A percentile compares a stretch with the other conserved stretches of the same genome.
phyloP scores from a whole-genome alignment of 2,329 filamentous ascomycete genomes.

The Aspergillus pseudoterreus region DNA sequence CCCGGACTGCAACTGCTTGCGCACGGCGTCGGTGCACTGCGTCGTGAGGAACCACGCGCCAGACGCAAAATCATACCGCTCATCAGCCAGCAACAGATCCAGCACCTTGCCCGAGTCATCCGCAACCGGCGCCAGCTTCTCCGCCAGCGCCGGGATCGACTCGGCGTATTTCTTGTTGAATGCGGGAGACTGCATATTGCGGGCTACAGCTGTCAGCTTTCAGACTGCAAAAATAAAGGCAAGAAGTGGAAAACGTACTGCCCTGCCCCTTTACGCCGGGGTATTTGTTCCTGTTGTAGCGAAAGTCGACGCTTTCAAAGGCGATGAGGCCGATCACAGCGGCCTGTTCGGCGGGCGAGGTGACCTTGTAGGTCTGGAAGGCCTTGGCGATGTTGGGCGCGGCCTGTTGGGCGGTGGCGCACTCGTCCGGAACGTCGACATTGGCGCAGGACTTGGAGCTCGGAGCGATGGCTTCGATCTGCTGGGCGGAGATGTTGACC shows the following conservation, averaged over 20 bases:
- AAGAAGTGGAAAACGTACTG: constrained; percentile 9
- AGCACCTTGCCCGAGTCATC: constrained; percentile 45
- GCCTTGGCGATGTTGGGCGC: constrained; percentile 54
- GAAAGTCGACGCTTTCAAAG: constrained; percentile 67
- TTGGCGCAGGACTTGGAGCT: constrained; percentile 52
- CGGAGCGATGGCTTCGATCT: constrained; percentile 52
- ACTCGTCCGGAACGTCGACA: constrained; percentile 52
- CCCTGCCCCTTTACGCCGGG: constrained; percentile 12
- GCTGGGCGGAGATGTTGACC: constrained; percentile 21
- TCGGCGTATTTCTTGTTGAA: constrained; percentile 56
- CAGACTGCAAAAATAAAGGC: background rate
- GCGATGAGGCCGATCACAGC: constrained; percentile 68
- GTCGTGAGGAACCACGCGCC: constrained; percentile 60
- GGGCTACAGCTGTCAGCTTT: constrained; percentile 32
- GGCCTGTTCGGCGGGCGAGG: constrained; percentile 58
- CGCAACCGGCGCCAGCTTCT: constrained; percentile 27
- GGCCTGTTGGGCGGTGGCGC: constrained; percentile 61
- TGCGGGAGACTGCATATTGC: constrained; percentile 60
- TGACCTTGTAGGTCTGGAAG: constrained; percentile 58
- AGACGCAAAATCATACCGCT: constrained; percentile 54
- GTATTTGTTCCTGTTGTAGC: constrained; percentile 51
- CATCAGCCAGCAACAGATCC: constrained; percentile 46
- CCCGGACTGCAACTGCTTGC: constrained; percentile 44
- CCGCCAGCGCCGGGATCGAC: constrained; percentile 43
- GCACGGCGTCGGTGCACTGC: constrained; percentile 49